Conservation (phyloP, 176 grass and related monocot species). For the Zoysia pacifica region DNA sequence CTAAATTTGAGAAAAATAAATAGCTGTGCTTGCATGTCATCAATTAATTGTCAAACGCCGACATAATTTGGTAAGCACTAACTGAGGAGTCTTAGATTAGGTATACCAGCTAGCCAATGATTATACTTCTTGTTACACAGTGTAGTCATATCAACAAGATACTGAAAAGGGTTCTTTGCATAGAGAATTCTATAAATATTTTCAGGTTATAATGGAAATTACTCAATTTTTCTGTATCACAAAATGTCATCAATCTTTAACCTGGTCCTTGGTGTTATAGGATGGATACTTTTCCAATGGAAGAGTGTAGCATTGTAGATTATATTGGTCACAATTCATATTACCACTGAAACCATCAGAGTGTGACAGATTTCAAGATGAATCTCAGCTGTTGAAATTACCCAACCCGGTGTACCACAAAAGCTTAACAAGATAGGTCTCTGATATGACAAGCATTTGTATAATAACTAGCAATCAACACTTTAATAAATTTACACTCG, state of each 20-base stretch:
- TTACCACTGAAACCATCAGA: neutral
- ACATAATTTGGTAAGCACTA: too few species aligned
- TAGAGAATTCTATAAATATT: neutral
- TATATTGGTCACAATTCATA: neutral
- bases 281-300: neutral
- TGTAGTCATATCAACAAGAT: neutral
- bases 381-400: neutral
- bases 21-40: neutral
- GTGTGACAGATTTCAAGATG: neutral
- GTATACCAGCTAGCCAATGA: too few species aligned
- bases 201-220: neutral
- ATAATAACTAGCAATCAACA: slow-evolving; percentile 4
- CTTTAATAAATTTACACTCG: neutral
- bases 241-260: neutral
- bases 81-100: too few species aligned
- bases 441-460: neutral
- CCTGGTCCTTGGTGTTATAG: neutral
- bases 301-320: neutral
- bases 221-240: neutral
- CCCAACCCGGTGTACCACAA: neutral
- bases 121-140: too few species aligned
- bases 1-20: slow-evolving; percentile 6
- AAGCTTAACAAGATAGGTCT: neutral
- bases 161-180: neutral
- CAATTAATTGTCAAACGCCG: neutral